Conservation (phyloP, 192 early-diverging fungal genomes). For the Coemansia sp. region DNA sequence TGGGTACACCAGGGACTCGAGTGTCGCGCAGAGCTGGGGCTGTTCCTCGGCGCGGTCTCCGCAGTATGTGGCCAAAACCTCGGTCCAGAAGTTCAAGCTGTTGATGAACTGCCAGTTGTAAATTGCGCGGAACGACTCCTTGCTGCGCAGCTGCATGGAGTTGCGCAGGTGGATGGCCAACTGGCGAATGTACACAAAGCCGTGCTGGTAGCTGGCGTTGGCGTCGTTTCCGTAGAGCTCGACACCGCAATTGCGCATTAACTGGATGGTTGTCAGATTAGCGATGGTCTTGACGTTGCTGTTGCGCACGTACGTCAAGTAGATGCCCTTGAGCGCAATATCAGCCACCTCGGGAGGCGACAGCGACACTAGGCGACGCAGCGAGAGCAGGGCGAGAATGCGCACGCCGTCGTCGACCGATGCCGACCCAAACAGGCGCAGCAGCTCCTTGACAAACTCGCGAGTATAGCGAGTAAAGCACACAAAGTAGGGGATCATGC, state of each 20-base stretch:
- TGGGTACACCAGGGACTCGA: slow-evolving; percentile 85
- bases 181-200: slow-evolving; percentile 91
- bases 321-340: slow-evolving; percentile 75
- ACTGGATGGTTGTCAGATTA: slow-evolving; percentile 81
- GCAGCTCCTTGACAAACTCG: slow-evolving; percentile 70
- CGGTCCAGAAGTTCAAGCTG: slow-evolving; percentile 88
- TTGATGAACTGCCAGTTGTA: slow-evolving; percentile 99
- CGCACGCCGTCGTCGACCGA: slow-evolving; percentile 69
- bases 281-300: slow-evolving; percentile 78
- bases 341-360: slow-evolving; percentile 65
- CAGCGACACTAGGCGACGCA: slow-evolving; percentile 70
- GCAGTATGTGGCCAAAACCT: slow-evolving; percentile 76
- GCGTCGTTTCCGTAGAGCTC: slow-evolving; percentile 83
- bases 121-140: slow-evolving; percentile 86
- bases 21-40: slow-evolving; percentile 51
- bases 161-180: slow-evolving; percentile 90
- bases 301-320: slow-evolving; percentile 77
- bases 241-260: slow-evolving; percentile 93
- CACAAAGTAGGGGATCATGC: slow-evolving; percentile 72
- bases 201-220: slow-evolving; percentile 86
- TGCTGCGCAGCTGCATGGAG: slow-evolving; percentile 82
- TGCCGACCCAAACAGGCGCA: slow-evolving; percentile 59
- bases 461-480: slow-evolving; percentile 82
- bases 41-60: slow-evolving; percentile 59
- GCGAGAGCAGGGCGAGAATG: slow-evolving; percentile 81